phyloP scores from a whole-genome alignment of 257 asterid genomes.

The Misopates orontium region DNA sequence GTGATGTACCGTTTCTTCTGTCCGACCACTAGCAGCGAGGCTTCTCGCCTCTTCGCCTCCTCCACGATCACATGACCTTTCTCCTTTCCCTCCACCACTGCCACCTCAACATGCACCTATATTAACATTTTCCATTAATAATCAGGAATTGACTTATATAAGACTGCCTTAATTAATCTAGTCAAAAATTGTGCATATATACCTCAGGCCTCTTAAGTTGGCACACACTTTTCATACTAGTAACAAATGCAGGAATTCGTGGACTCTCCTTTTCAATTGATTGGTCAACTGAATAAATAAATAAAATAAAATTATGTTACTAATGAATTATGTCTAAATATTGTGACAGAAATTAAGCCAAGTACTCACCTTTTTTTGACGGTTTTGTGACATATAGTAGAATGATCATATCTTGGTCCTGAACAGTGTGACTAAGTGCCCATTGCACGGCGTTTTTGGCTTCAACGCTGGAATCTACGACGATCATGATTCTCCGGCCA shows the following conservation, averaged over 20 bases:
- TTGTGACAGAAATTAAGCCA: not conserved
- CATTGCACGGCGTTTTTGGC: slow-evolving; percentile 70
- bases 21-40: slow-evolving; percentile 59
- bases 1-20: slow-evolving; percentile 67
- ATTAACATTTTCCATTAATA: not conserved
- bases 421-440: slow-evolving; percentile 77
- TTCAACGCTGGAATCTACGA: slow-evolving; percentile 64
- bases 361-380: slow-evolving; percentile 51
- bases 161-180: too few species aligned
- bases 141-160: not conserved
- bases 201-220: slow-evolving; percentile 80
- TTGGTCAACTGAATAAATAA: slow-evolving; percentile 37
- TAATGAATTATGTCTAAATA: not conserved
- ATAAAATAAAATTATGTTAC: not conserved
- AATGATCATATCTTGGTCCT: slow-evolving; percentile 56
- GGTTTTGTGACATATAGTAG: slow-evolving; percentile 60
- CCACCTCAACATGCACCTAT: slow-evolving; percentile 58
- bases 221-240: slow-evolving; percentile 57
- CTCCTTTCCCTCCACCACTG: slow-evolving; percentile 67
- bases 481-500: slow-evolving; percentile 77
- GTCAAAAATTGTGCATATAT: not conserved
- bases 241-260: slow-evolving; percentile 53
- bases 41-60: slow-evolving; percentile 54
- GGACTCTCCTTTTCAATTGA: slow-evolving; percentile 34
- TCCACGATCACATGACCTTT: slow-evolving; percentile 64